phyloP scores from a whole-genome alignment of 169 alveolate genomes.

The Cryptosporidium baileyi region DNA sequence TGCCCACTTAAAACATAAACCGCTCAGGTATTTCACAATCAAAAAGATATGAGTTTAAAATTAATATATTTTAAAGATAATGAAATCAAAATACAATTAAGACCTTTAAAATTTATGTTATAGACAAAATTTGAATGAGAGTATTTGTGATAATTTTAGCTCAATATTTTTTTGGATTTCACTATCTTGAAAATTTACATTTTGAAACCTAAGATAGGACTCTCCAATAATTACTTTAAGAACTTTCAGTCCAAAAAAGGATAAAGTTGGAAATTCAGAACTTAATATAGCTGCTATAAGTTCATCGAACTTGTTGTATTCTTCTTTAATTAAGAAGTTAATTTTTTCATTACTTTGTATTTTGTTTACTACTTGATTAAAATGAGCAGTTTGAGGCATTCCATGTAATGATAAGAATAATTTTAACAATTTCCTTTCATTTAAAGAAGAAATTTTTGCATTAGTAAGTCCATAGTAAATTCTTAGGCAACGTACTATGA shows the following conservation, averaged over 20 bases:
- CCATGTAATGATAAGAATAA: conserved; percentile 32
- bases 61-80: no score
- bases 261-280: conserved; percentile 12
- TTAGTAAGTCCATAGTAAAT: not conserved
- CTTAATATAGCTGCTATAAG: not conserved
- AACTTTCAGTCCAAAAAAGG: conserved; percentile 41
- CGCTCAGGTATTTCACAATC: conserved; percentile 23
- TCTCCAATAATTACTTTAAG: not conserved
- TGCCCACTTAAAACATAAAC: conserved; percentile 38
- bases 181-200: not conserved
- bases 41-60: not conserved
- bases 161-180: no score
- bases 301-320: not conserved
- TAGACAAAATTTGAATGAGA: no score
- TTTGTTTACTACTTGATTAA: not conserved
- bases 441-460: conserved; percentile 8
- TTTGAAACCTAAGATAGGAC: not conserved
- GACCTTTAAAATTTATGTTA: no score
- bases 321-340: not conserved
- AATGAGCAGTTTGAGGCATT: conserved; percentile 25
- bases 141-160: no score
- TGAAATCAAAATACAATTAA: no score
- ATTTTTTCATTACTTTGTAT: not conserved
- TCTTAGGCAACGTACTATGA: not conserved
- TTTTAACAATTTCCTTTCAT: conserved; percentile 16